These are phyloP conservation scores for Trichoderma asperelloides DNA, from an alignment of 495 filamentous ascomycete genomes.

Conservation along the genomic window DNA sequence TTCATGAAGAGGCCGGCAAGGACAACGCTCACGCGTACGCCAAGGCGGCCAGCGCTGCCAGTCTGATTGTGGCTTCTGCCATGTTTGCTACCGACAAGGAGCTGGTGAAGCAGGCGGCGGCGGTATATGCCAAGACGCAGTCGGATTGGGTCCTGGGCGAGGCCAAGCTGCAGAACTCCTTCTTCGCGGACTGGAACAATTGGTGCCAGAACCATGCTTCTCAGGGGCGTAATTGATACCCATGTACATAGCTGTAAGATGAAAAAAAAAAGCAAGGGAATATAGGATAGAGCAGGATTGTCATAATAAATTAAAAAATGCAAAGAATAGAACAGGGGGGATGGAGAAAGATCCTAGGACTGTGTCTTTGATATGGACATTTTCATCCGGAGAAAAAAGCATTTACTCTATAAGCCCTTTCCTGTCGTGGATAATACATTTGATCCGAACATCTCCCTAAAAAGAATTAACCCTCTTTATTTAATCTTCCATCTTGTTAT, in stretches of 20 bases:
- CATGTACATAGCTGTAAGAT: not conserved
- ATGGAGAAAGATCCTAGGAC: not conserved
- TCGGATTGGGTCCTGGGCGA: constrained; percentile 34
- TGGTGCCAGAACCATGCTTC: constrained; percentile 46
- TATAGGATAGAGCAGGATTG: not conserved
- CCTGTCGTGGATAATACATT: constrained; percentile 3
- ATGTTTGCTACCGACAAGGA: constrained; percentile 27
- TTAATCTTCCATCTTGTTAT: constrained; percentile 68
- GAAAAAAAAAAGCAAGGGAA: not conserved
- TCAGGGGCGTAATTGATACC: constrained; percentile 9
- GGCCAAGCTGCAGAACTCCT: constrained; percentile 37
- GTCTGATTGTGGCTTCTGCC: constrained; percentile 37
- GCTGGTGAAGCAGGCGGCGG: constrained; percentile 24
- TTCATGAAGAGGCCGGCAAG: constrained; percentile 65
- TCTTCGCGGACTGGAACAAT: constrained; percentile 48
- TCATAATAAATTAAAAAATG: not conserved
- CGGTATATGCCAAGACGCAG: constrained; percentile 37
- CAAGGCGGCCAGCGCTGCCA: constrained; percentile 39
- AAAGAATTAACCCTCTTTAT: not conserved
- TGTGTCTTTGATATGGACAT: not conserved
- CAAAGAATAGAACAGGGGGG: not conserved
- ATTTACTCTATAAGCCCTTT: constrained; percentile 7
- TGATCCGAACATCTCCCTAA: not conserved
- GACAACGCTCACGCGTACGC: constrained; percentile 43
- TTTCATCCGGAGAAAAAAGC: constrained; percentile 2